phyloP scores from a whole-genome alignment of 495 filamentous ascomycete species.

The Cryomyces antarcticus region DNA sequence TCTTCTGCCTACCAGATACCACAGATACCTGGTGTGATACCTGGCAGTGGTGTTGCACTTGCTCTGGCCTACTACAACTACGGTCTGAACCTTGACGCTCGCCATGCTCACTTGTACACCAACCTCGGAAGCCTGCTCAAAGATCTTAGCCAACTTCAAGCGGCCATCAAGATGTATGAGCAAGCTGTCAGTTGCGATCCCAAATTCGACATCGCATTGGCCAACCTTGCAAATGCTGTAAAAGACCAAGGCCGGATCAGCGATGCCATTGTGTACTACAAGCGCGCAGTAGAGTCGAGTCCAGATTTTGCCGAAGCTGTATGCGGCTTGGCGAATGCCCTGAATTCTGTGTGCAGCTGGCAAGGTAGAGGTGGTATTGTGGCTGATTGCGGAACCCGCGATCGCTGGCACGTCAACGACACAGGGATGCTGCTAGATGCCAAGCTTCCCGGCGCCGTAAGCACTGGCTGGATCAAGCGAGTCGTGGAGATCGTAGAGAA shows the following conservation, averaged over 20 bases:
- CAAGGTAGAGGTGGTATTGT: conserved; percentile 70
- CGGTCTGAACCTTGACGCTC: conserved; percentile 63
- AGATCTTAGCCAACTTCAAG: conserved; percentile 79
- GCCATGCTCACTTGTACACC: conserved; percentile 95
- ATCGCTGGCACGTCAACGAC: conserved; percentile 90
- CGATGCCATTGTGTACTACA: conserved; percentile 86
- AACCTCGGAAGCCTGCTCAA: conserved; percentile 92
- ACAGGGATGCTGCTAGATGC: conserved; percentile 68
- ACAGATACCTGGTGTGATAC: conserved; percentile 54
- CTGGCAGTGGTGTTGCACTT: conserved; percentile 71
- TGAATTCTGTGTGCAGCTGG: conserved; percentile 97
- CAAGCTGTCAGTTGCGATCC: conserved; percentile 78
- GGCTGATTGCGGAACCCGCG: conserved; percentile 45
- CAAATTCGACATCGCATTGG: conserved; percentile 89
- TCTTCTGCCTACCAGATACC: conserved; percentile 19
- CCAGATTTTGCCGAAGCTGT: conserved; percentile 95
- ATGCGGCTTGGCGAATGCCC: conserved; percentile 83
- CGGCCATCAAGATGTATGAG: conserved; percentile 95
- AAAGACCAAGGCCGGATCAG: conserved; percentile 87
- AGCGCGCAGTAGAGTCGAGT: conserved; percentile 70
- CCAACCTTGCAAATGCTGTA: conserved; percentile 93
- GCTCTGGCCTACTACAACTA: conserved; percentile 92
- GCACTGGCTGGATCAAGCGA: conserved; percentile 75
- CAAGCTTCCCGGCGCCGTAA: conserved; percentile 29
- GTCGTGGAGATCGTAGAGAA: conserved; percentile 91